These are phyloP conservation scores for Gleditsia sinensis DNA, from an alignment of 306 rosid species.

Conservation along the genomic window DNA sequence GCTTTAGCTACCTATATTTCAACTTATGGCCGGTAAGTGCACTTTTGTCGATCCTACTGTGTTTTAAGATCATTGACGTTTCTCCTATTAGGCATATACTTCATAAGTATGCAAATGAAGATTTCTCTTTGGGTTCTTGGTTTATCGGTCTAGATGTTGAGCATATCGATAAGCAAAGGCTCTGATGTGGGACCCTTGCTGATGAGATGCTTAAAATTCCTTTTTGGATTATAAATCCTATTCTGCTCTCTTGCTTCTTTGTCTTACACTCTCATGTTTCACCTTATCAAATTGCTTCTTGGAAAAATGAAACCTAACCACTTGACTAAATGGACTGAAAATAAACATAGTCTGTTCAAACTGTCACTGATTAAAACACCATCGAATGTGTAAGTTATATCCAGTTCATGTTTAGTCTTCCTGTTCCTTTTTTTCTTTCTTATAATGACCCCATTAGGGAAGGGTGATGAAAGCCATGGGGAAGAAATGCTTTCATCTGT, in stretches of 20 bases:
- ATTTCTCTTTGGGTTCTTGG: slow-evolving; percentile 7
- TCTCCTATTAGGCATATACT: neutral
- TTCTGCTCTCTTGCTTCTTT: no score
- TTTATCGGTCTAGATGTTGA: slow-evolving; percentile 14
- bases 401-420: no score
- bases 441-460: no score
- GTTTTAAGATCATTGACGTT: neutral
- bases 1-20: slow-evolving; percentile 58
- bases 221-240: neutral
- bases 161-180: neutral
- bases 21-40: slow-evolving; percentile 10
- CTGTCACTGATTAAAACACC: no score
- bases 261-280: neutral
- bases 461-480: no score
- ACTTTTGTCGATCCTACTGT: neutral
- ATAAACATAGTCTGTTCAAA: no score
- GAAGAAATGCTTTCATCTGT: no score
- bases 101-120: slow-evolving; percentile 11
- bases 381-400: no score
- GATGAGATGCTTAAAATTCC: neutral
- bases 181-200: neutral
- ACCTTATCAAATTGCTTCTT: neutral
- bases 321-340: no score
- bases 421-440: no score
- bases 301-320: no score